These are phyloP conservation scores for Mucor circinelloides DNA, from an alignment of 371 early-diverging fungal species.

Conservation along the genomic window DNA sequence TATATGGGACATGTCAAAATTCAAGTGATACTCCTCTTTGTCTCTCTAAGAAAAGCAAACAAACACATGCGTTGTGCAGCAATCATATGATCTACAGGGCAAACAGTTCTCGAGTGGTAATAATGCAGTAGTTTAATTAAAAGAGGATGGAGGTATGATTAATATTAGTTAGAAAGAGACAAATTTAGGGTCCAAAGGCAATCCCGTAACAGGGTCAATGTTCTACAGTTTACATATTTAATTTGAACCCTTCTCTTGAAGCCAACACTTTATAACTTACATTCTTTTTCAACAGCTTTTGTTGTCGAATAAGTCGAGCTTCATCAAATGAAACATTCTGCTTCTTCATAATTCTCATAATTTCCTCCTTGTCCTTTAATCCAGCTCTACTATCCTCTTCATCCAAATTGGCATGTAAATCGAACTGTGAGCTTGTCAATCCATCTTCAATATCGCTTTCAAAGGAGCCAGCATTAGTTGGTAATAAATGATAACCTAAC, in stretches of 20 bases:
- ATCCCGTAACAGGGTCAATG: constrained; percentile 79
- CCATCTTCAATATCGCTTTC: constrained; percentile 73
- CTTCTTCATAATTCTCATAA: constrained; percentile 74
- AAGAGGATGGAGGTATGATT: background rate
- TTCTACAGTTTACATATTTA: constrained; percentile 34
- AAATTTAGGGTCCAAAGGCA: constrained; percentile 80
- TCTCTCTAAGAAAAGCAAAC: too few species aligned
- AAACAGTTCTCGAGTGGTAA: too few species aligned
- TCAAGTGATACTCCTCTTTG: too few species aligned
- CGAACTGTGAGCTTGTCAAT: constrained; percentile 71
- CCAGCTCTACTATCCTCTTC: constrained; percentile 74
- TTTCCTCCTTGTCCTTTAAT: constrained; percentile 73
- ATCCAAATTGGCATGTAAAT: constrained; percentile 65
- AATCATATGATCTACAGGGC: too few species aligned
- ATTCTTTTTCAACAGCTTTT: constrained; percentile 69
- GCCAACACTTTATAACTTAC: constrained; percentile 23
- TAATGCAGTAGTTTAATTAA: background rate
- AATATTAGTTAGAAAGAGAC: constrained; percentile 56
- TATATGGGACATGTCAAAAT: too few species aligned
- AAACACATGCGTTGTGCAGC: too few species aligned
- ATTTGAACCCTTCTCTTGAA: background rate
- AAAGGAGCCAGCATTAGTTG: constrained; percentile 53
- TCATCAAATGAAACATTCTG: constrained; percentile 78
- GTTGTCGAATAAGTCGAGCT: constrained; percentile 78
- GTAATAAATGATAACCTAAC: constrained; percentile 51